These are phyloP conservation scores for Lactarius hatsudake DNA, from an alignment of 768 basidiomycete genomes.

Conservation along the genomic window DNA sequence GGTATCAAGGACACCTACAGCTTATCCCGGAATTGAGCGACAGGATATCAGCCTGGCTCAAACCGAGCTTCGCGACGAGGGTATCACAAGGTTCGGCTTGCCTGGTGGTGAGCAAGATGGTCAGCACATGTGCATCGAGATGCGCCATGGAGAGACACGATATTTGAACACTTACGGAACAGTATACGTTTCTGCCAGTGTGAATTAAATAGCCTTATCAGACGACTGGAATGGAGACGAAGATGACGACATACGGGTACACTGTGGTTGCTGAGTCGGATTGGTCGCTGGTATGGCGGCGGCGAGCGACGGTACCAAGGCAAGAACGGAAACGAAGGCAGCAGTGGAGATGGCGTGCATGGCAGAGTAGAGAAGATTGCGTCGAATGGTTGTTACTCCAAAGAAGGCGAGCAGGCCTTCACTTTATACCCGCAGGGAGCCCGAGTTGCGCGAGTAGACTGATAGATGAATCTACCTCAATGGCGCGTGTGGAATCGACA, in stretches of 20 bases:
- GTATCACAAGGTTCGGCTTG: not conserved
- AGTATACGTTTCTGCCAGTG: conserved; percentile 2
- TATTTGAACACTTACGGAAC: not conserved
- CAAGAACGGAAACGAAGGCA: conserved; percentile 4
- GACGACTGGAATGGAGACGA: not conserved
- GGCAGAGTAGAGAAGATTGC: not conserved
- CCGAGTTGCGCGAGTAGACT: too few relatives aligned
- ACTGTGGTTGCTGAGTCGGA: too few relatives aligned
- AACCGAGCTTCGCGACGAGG: not conserved
- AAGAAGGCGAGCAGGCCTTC: not conserved
- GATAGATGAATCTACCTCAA: too few relatives aligned
- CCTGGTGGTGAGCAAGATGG: not conserved
- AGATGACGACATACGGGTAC: too few relatives aligned
- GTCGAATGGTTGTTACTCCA: not conserved
- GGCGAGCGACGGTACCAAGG: conserved; percentile 1
- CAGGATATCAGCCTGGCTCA: not conserved
- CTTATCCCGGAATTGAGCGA: conserved; percentile 3
- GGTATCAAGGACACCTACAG: not conserved
- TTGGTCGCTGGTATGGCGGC: not conserved
- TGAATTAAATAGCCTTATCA: not conserved
- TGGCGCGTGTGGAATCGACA: too few relatives aligned
- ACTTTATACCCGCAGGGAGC: conserved; percentile 1
- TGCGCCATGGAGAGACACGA: not conserved
- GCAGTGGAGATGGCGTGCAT: conserved; percentile 9
- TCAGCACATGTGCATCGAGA: not conserved